Percentiles rank a stretch among this genome's conserved stretches.
Conservation (phyloP, 1,284 basidiomycete genomes). For the Ganoderma resinaceum region DNA sequence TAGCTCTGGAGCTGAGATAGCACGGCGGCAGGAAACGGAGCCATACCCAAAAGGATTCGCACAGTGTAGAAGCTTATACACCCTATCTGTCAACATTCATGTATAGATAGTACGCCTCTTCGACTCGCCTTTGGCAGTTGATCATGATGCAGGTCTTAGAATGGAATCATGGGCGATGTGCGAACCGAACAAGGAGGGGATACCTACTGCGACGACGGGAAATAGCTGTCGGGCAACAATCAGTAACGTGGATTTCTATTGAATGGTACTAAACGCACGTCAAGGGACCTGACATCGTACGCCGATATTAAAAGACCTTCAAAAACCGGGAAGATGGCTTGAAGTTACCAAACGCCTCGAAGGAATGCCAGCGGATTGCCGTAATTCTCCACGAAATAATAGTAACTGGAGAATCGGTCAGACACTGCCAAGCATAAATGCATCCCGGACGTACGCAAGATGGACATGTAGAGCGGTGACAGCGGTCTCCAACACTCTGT, state of each 20-base stretch:
- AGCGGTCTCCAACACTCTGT: background rate
- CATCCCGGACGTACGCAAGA: background rate
- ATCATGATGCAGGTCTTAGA: background rate
- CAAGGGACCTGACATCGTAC: background rate
- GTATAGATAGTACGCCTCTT: background rate
- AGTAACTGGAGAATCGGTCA: background rate
- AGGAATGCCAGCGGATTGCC: background rate
- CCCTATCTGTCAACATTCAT: background rate
- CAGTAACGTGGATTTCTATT: background rate
- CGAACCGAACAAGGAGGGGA: background rate
- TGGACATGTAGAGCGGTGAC: background rate
- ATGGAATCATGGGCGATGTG: background rate
- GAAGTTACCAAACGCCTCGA: background rate
- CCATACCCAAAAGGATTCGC: background rate
- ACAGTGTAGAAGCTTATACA: background rate
- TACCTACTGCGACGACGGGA: background rate
- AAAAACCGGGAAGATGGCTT: background rate
- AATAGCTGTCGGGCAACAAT: background rate
- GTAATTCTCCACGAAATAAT: conserved; percentile 4
- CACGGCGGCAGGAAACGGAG: background rate
- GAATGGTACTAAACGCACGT: background rate
- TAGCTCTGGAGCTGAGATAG: no score
- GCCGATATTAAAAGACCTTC: background rate
- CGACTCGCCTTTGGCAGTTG: background rate
- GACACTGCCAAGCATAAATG: background rate